Conservation (phyloP, 495 filamentous ascomycete genomes). For the Xylaria grammica region DNA sequence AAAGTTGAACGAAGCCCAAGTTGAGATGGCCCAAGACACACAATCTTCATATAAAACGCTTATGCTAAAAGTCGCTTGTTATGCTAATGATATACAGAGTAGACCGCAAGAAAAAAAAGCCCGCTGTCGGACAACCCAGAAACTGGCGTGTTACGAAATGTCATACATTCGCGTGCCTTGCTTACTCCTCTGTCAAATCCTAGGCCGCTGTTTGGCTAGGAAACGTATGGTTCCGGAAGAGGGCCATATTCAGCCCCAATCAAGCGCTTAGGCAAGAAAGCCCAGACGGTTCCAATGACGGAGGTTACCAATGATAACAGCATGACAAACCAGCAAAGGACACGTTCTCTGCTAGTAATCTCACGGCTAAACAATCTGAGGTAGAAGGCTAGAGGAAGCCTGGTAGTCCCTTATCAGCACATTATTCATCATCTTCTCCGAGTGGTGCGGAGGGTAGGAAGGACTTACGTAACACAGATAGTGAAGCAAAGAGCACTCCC, state of each 20-base stretch:
- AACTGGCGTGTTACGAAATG: background rate
- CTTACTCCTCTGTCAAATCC: background rate
- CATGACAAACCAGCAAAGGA: conserved; percentile 73
- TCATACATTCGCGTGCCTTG: background rate
- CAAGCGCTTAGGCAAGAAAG: conserved; percentile 76
- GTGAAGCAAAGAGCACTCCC: conserved; percentile 91
- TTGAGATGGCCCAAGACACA: too few relatives aligned
- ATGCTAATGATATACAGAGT: background rate
- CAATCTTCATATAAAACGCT: background rate
- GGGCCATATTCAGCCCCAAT: conserved; percentile 47
- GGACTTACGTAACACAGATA: conserved; percentile 80
- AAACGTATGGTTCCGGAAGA: background rate
- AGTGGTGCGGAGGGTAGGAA: conserved; percentile 13
- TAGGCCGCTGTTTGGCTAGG: background rate
- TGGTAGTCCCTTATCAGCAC: conserved; percentile 18
- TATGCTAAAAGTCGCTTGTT: background rate
- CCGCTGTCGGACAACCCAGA: background rate
- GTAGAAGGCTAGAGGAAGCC: conserved; percentile 83
- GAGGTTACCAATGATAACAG: conserved; percentile 71
- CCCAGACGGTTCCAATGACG: conserved; percentile 80
- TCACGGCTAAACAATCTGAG: conserved; percentile 89
- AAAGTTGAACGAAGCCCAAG: too few relatives aligned
- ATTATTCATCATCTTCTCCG: background rate
- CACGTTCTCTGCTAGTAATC: conserved; percentile 66
- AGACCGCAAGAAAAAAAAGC: background rate